Evolutionary conservation across 2,329 filamentous ascomycete genomes (phyloP), one percentile per base, ranked within the genome.

Genomic region (Colletotrichum sp.): DNA sequence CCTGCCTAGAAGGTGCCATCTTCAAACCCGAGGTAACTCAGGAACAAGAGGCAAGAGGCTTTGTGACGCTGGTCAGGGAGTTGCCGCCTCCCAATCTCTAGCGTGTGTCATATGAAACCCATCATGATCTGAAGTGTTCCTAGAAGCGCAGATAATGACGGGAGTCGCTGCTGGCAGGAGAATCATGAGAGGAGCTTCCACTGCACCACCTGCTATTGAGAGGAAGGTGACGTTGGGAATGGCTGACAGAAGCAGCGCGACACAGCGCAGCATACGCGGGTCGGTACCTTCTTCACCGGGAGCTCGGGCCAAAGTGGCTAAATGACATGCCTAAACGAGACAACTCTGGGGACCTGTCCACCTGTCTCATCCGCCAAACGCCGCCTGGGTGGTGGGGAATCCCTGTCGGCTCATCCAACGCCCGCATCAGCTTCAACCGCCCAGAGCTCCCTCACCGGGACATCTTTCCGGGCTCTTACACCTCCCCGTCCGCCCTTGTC

Each of bases 361-460:
- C 64, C 57, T 65, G 43, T 28, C 34, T 57, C 34, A 6, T n/a
- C 64, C 26, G 36, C 55, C 28, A 21, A 24, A 59, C 26, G 34
- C 48, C 30, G 48, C 59, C 15, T 48, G 16, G 55, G 67, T 66
- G 59, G 70, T 76, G 74, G 74, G 71, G 74, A 74, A 69, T 60
- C 74, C 74, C 70, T 76, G 74, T 64, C 43, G 24, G 64, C 24
- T 65, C 69, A 57, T 39, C 5, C 55, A 7, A 30, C 52, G 60
- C 48, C 30, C 57, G 43, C 64, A 52, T 52, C 65, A 73, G 69
- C 70, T 74, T 57, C 67, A 69, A 64, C 64, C 57, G 64, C 70
- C 70, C 70, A 73, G 71, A 76, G 70, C 74, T 73, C 48, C 43
- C 74, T 52, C 9, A 66, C 63, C 68, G 63, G 57, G 72, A 34